Percentiles rank a stretch among this genome's conserved stretches.
phyloP scores from a whole-genome alignment of 495 filamentous ascomycete species.

The Penicillium bovifimosum region DNA sequence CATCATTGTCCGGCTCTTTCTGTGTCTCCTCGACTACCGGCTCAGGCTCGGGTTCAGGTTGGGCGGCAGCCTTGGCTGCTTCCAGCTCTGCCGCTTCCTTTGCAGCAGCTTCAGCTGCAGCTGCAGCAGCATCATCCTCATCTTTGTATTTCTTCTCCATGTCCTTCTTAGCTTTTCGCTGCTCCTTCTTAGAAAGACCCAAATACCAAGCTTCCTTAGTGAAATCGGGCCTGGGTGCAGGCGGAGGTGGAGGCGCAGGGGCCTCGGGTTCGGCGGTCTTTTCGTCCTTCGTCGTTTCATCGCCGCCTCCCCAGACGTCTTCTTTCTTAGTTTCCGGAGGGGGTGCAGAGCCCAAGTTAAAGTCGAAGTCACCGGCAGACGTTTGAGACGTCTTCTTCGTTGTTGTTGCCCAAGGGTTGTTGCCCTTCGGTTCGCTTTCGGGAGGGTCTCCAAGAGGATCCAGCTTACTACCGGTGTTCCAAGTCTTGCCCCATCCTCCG shows the following conservation, averaged over 20 bases:
- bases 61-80: not conserved
- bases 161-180: conserved; percentile 33
- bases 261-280: conserved; percentile 19
- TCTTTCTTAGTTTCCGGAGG: conserved; percentile 23
- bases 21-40: conserved; percentile 16
- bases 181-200: conserved; percentile 26
- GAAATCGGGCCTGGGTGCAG: conserved; percentile 2
- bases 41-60: conserved; percentile 13
- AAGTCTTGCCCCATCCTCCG: conserved; percentile 42
- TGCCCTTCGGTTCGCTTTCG: conserved; percentile 33
- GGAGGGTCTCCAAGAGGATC: conserved; percentile 28
- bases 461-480: conserved; percentile 31
- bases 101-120: conserved; percentile 12
- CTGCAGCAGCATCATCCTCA: conserved; percentile 15
- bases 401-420: conserved; percentile 37
- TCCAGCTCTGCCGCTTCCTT: conserved; percentile 5
- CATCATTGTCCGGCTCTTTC: conserved; percentile 15
- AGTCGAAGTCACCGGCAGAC: conserved; percentile 38
- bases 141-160: conserved; percentile 24
- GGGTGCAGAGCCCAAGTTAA: conserved; percentile 35
- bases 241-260: conserved; percentile 5
- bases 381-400: conserved; percentile 32
- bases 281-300: conserved; percentile 20
- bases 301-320: conserved; percentile 28
- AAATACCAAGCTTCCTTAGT: conserved; percentile 15